phyloP scores from a whole-genome alignment of 2,329 filamentous ascomycete genomes.

The Diplocarpon rosae region DNA sequence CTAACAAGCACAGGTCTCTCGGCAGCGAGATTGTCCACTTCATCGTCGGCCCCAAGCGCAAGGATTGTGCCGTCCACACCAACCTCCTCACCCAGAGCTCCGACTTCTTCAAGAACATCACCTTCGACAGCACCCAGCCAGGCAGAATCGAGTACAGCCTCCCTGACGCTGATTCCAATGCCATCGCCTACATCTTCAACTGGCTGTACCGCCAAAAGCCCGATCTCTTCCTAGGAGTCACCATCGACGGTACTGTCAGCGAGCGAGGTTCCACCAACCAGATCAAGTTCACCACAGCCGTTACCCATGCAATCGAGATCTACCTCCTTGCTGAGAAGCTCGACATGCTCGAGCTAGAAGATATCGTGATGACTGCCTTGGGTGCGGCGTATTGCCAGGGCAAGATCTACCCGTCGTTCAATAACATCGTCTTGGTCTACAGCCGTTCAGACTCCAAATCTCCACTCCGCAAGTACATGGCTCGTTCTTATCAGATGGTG shows the following conservation, averaged over 20 bases:
- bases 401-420: not conserved
- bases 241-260: no score
- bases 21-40: slow-evolving; percentile 5
- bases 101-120: not conserved
- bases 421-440: slow-evolving; percentile 1
- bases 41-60: slow-evolving; percentile 8
- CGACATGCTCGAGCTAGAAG: not conserved
- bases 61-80: slow-evolving; percentile 3
- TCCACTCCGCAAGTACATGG: slow-evolving; percentile 4
- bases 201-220: not conserved
- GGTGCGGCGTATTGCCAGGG: not conserved
- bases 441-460: not conserved
- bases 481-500: not conserved
- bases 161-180: not conserved
- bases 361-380: not conserved
- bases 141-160: not conserved
- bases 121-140: not conserved
- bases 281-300: not conserved
- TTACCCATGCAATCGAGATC: not conserved
- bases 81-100: slow-evolving; percentile 5
- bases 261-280: not conserved
- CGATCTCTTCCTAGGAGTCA: not conserved
- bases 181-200: not conserved
- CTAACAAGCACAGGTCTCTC: not conserved
- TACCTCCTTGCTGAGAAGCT: slow-evolving; percentile 1